Base-by-base conservation (phyloP, 441 rosid species). In the Mallotus repandus region DNA sequence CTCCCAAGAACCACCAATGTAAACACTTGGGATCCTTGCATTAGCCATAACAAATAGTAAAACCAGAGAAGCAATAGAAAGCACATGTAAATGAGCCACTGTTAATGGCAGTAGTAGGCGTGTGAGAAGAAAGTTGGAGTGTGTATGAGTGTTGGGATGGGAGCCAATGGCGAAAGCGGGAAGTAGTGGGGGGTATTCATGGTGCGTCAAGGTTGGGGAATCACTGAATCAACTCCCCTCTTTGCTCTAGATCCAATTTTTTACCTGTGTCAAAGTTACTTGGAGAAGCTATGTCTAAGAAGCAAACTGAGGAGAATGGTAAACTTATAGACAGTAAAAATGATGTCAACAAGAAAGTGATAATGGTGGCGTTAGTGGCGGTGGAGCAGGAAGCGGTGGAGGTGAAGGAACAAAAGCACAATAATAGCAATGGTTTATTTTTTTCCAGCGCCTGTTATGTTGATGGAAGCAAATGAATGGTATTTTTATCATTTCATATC, bases 1-100 rank as follows among this genome's bases (percentile, higher is more conserved):
- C 60, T 82, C 56, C 98, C 98, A 94, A 0, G 80, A 50, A 1
- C 96, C 93, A 7, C 86, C 97, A 48, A 87, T 18, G 86, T 79
- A 94, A 63, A 85, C 86, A 0, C 98, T 97, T 1, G 97, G 97
- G 79, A 94, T 86, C 72, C 65, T 87, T 43, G 96, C 97, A 41
- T 81, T 74, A 9, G 66, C 86, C 7, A 55, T 57, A 0, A 66
- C 73, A 2, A 79, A 74, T 19, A 83, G 73, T 4, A 71, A 79
- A 0, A 81, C 25, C 35, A 80, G 75, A 10, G 75, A 45, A 52
- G 76, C 64, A 71, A 76, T 72, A 76, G 68, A 75, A 68, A 85
- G 74, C 50, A 71, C 5, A 52, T 16, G 52, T 19, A 46, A 5
- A 35, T 62, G 66, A 78, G 83, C 83, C 88, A 86, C 86, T 54